Evolutionary conservation across 495 filamentous ascomycete genomes (phyloP).

Genomic region (Penicillium cataractarum): DNA sequence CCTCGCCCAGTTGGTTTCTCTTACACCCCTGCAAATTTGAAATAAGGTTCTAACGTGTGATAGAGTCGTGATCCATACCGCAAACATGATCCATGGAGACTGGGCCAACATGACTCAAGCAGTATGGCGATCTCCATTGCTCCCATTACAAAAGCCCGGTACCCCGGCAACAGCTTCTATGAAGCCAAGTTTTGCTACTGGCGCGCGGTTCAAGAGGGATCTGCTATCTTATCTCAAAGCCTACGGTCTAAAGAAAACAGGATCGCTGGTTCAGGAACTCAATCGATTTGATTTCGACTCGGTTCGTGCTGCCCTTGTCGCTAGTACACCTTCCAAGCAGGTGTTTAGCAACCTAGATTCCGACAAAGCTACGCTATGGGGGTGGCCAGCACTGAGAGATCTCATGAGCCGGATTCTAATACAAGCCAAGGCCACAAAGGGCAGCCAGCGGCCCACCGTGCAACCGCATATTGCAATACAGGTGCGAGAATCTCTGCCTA

Average conservation of each 20-base stretch:
- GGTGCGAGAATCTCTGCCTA: conserved; percentile 23
- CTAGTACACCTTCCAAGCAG: conserved; percentile 73
- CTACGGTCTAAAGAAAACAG: conserved; percentile 63
- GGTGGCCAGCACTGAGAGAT: conserved; percentile 71
- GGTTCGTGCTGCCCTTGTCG: conserved; percentile 74
- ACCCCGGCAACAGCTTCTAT: conserved; percentile 11
- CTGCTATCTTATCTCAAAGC: conserved; percentile 71
- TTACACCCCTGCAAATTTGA: not conserved
- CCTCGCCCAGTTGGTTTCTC: conserved; percentile 60
- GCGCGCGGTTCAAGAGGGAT: conserved; percentile 74
- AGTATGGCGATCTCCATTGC: conserved; percentile 76
- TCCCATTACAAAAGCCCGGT: conserved; percentile 52
- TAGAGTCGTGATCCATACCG: conserved; percentile 80
- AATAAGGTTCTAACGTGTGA: not conserved
- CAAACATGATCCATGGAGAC: conserved; percentile 84
- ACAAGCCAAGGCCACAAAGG: not conserved
- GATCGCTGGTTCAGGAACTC: conserved; percentile 58
- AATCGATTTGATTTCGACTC: conserved; percentile 68
- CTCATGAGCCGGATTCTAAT: conserved; percentile 56
- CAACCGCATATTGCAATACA: conserved; percentile 69
- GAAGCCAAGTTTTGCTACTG: conserved; percentile 53
- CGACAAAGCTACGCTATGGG: conserved; percentile 60
- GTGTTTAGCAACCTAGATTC: conserved; percentile 41
- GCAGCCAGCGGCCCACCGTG: not conserved
- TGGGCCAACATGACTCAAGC: conserved; percentile 90